Conservation (phyloP, 257 asterid species). For the Gentiana straminea region DNA sequence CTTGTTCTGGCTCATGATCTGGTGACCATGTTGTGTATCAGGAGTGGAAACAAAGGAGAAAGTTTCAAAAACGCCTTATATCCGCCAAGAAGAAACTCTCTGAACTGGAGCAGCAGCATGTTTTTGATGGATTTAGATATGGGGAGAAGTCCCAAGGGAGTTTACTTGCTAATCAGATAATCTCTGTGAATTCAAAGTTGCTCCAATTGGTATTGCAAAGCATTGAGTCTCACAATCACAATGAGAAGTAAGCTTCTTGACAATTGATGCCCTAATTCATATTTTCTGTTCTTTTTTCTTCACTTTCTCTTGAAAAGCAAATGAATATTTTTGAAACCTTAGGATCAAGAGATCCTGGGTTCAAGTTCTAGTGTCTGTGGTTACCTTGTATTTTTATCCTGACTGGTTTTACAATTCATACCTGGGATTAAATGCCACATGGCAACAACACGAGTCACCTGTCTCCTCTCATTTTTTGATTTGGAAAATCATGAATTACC, state of each 20-base stretch:
- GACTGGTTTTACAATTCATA: background rate
- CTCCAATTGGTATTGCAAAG: constrained; percentile 59
- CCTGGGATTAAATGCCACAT: background rate
- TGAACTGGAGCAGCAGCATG: constrained; percentile 84
- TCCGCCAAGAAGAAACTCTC: constrained; percentile 82
- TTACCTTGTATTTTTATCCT: background rate
- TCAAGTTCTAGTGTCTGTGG: background rate
- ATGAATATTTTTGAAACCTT: background rate
- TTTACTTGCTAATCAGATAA: constrained; percentile 71
- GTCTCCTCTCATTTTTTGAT: too few relatives aligned
- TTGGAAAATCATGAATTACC: background rate
- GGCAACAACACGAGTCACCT: too few relatives aligned
- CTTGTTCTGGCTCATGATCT: constrained; percentile 12
- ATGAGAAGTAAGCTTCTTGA: constrained; percentile 31
- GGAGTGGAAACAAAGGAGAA: constrained; percentile 97
- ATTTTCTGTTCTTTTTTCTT: background rate
- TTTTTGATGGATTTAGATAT: constrained; percentile 66
- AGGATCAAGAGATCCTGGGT: background rate
- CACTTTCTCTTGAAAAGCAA: too few relatives aligned
- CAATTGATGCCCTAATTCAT: background rate
- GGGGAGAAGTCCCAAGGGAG: constrained; percentile 68
- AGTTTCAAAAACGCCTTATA: constrained; percentile 62
- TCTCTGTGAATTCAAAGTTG: constrained; percentile 57
- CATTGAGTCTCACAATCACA: constrained; percentile 23
- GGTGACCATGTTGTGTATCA: constrained; percentile 18